These are phyloP conservation scores for Collybiopsis luxurians DNA, from an alignment of 768 basidiomycete species.

Conservation along the genomic window DNA sequence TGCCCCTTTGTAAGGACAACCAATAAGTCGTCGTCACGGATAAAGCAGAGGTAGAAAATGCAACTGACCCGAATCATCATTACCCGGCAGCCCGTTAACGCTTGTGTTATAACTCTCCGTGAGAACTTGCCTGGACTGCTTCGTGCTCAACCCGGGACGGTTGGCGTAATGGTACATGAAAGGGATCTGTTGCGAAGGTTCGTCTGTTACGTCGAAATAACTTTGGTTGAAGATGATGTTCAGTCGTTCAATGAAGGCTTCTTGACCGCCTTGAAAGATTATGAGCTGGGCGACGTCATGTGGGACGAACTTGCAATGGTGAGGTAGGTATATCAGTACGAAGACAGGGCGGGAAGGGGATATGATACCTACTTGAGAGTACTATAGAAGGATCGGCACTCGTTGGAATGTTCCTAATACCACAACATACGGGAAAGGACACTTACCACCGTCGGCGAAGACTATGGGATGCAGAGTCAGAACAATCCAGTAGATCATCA, in stretches of 20 bases:
- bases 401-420: background rate
- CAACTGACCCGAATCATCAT: conserved; percentile 36
- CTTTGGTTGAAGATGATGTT: conserved; percentile 58
- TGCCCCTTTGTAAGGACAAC: conserved; percentile 35
- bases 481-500: too few species aligned
- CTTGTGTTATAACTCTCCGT: conserved; percentile 56
- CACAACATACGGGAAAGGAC: too few species aligned
- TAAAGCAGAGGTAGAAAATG: background rate
- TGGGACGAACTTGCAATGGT: conserved; percentile 49
- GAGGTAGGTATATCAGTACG: background rate
- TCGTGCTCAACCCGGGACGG: conserved; percentile 55
- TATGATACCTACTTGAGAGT: conserved; percentile 46
- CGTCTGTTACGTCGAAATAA: conserved; percentile 63
- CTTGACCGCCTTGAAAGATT: conserved; percentile 54
- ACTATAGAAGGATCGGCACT: conserved; percentile 29
- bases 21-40: too few species aligned
- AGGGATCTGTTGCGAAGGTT: conserved; percentile 67
- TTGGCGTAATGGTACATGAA: conserved; percentile 72
- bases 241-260: conserved; percentile 51
- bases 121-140: conserved; percentile 53
- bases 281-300: conserved; percentile 65
- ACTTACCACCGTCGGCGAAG: conserved; percentile 57
- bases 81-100: conserved; percentile 56
- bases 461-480: conserved; percentile 13
- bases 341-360: background rate